These are phyloP conservation scores for Oenanthe sinensis DNA, from an alignment of 129 eudicot species.

Conservation along the genomic window DNA sequence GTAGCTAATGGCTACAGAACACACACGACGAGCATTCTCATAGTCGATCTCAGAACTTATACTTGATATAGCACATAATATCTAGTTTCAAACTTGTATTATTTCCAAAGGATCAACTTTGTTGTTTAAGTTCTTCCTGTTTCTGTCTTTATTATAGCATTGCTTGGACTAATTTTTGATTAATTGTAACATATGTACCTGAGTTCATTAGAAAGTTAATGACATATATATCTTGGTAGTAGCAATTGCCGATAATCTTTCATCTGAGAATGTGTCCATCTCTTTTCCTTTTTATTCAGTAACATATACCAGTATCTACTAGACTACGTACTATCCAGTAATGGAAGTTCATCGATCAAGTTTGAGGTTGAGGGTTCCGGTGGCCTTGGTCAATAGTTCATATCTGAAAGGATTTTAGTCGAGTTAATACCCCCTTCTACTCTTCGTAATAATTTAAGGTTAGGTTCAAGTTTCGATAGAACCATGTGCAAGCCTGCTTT, in stretches of 20 bases:
- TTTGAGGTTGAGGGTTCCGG: too few relatives aligned
- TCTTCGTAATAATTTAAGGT: too few relatives aligned
- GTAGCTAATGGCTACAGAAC: neutral
- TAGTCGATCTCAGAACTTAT: neutral
- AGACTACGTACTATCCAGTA: too few relatives aligned
- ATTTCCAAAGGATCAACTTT: neutral
- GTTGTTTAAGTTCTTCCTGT: neutral
- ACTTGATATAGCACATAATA: neutral
- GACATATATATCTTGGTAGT: neutral
- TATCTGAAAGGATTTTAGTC: too few relatives aligned
- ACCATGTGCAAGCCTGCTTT: too few relatives aligned
- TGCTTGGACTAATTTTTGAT: neutral
- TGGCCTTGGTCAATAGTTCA: too few relatives aligned
- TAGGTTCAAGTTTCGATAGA: too few relatives aligned
- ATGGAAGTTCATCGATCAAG: too few relatives aligned
- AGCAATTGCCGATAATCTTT: neutral
- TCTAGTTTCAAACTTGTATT: neutral
- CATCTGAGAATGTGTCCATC: neutral
- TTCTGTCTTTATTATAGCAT: neutral
- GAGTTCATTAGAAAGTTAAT: neutral
- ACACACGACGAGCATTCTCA: neutral
- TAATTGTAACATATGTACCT: neutral
- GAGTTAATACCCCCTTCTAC: too few relatives aligned
- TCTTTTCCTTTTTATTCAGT: neutral
- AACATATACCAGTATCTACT: neutral